Percentiles rank a stretch among this genome's conserved stretches.
These are phyloP conservation scores for Pythium scleroteichum DNA, from an alignment of 352 stramenopile species.

Conservation along the genomic window DNA sequence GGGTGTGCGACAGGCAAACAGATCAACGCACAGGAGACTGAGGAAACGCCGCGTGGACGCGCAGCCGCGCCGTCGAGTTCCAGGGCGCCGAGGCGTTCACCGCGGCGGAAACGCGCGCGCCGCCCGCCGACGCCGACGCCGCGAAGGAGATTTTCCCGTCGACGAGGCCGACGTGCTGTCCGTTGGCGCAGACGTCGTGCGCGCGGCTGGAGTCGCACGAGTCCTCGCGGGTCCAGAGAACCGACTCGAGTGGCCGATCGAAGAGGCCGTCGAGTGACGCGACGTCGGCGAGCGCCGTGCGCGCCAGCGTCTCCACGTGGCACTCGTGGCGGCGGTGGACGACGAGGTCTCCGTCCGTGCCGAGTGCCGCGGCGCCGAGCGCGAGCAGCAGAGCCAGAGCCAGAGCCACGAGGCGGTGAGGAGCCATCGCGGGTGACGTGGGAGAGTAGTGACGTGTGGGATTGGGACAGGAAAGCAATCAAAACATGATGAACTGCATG, in stretches of 20 bases:
- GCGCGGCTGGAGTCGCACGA: not conserved
- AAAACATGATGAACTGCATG: too few species aligned
- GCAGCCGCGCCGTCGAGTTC: constrained; percentile 10
- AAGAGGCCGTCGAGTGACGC: constrained; percentile 7
- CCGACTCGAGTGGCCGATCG: not conserved
- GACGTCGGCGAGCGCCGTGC: constrained; percentile 18
- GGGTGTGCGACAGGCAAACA: not conserved
- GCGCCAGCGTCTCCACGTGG: constrained; percentile 21
- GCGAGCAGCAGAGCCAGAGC: not conserved
- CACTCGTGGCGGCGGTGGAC: constrained; percentile 29
- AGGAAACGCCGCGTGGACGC: constrained; percentile 21
- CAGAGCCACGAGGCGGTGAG: not conserved
- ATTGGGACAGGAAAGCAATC: too few species aligned
- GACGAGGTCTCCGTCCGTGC: not conserved
- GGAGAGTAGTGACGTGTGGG: too few species aligned
- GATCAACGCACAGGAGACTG: not conserved
- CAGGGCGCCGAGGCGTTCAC: not conserved
- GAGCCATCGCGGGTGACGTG: too few species aligned
- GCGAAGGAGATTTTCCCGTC: constrained; percentile 16
- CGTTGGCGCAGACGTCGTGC: not conserved
- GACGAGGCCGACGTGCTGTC: constrained; percentile 9
- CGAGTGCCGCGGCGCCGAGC: too few species aligned
- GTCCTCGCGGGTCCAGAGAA: constrained; percentile 17
- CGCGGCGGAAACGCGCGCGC: constrained; percentile 2
- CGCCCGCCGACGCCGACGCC: constrained; percentile 1